These are phyloP conservation scores for Ceratocystis colombiana DNA, from an alignment of 2,329 filamentous ascomycete species.

Conservation along the genomic window DNA sequence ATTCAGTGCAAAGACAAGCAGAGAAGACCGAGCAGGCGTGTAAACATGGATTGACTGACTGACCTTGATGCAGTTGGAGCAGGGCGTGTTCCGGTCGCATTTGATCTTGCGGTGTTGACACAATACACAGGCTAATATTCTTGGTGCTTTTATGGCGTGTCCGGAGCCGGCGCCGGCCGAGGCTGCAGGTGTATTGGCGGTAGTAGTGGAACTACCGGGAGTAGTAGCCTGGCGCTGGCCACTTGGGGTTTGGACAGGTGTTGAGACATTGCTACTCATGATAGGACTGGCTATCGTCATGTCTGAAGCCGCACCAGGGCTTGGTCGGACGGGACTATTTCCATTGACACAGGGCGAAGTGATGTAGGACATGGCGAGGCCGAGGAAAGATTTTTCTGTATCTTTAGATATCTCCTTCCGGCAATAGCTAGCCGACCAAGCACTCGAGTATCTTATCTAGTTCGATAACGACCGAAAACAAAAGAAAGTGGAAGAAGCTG, in stretches of 20 bases:
- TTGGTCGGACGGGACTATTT: constrained; percentile 18
- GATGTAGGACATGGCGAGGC: constrained; percentile 7
- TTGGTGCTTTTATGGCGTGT: constrained; percentile 33
- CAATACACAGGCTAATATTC: constrained; percentile 46
- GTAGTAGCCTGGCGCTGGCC: constrained; percentile 17
- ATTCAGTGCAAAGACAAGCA: not conserved
- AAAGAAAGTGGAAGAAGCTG: too few relatives aligned
- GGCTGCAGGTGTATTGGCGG: constrained; percentile 26
- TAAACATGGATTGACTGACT: constrained; percentile 21
- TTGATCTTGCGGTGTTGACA: constrained; percentile 55
- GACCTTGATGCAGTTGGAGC: constrained; percentile 52
- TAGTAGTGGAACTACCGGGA: constrained; percentile 20
- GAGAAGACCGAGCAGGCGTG: not conserved
- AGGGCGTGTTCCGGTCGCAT: constrained; percentile 50
- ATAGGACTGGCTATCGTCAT: constrained; percentile 16
- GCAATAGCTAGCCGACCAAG: too few relatives aligned
- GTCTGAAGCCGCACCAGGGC: constrained; percentile 17
- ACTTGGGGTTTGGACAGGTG: constrained; percentile 19
- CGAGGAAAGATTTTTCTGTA: not conserved
- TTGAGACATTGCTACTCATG: constrained; percentile 16
- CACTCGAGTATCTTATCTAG: too few relatives aligned
- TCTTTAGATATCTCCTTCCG: too few relatives aligned
- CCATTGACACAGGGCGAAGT: constrained; percentile 17
- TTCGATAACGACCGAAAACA: too few relatives aligned
- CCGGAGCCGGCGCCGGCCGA: not conserved